phyloP scores from a whole-genome alignment of 139 green algal species.

The Zygnema cylindricum region DNA sequence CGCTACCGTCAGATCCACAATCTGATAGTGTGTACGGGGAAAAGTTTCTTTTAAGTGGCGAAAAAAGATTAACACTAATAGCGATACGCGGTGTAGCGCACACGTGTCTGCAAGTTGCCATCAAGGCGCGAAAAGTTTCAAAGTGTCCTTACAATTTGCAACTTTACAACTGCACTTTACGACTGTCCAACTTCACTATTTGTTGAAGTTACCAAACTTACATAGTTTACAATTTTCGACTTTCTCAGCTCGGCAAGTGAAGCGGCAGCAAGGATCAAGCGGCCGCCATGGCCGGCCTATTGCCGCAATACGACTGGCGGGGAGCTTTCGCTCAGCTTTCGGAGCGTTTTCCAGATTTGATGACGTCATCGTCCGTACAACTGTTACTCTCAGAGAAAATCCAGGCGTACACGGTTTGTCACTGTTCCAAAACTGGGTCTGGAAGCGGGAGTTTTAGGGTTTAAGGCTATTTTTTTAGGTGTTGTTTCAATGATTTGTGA shows the following conservation, averaged over 20 bases:
- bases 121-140: neutral
- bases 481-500: neutral
- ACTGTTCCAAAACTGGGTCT: neutral
- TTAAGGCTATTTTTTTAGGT: neutral
- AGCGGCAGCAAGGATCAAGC: neutral
- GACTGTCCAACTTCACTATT: too few species aligned
- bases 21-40: too few species aligned
- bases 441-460: neutral
- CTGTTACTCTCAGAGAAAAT: neutral
- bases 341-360: neutral
- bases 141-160: neutral
- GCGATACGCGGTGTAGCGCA: too few species aligned
- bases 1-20: too few species aligned
- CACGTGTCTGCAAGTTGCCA: too few species aligned
- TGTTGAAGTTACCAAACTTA: too few species aligned
- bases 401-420: neutral
- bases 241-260: neutral
- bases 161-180: too few species aligned
- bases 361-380: neutral
- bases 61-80: too few species aligned
- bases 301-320: neutral
- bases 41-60: too few species aligned
- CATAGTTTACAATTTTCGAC: too few species aligned
- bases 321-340: neutral
- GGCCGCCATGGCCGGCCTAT: too few species aligned